Base-by-base conservation (phyloP, 2,329 filamentous ascomycete species). In the Diplodia corticola region DNA sequence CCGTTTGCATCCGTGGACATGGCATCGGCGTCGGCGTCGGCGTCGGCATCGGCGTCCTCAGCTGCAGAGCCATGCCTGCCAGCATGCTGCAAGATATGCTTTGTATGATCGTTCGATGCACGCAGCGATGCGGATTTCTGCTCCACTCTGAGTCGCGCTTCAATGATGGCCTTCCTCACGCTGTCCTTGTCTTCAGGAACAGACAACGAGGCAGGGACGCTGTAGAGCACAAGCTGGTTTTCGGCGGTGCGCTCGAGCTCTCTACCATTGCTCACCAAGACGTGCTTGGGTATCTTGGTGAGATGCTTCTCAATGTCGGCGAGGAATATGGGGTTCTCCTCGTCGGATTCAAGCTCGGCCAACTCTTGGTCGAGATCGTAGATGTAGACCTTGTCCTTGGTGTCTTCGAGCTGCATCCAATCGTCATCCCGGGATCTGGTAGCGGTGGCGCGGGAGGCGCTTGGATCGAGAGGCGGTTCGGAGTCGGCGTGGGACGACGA, bases 361-460 rank as follows among this genome's bases (percentile, higher is more conserved):
- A 98, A 85, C 79, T 98, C 94, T 71, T 90, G 90, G 75, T 96
- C 93, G 10, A 99, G 83, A 78, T 96, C 89, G 81, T 93, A 89
- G 71, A 99, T 93, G 83, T 95, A 97, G 68, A 97, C 88, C 74
- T 90, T 91, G 80, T 96, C 85, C 73, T 91, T 91, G 35, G 91
- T 89, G 78, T 97, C 89, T 79, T 98, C 93, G 68, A 98, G 76
- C 66, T 90, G 85, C 94, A 98, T 97, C 66, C 78, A 74, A 71
- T 92, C 89, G 69, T 86, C 80, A 22, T 64, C 49, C 44, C 44
- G 70, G 63, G 67, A 68, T 63, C 60, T 69, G 26, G 26, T 12
- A 7, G 50, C 64, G 69, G 72, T 54, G 63, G 72, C 20, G 66
- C 68, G 60, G 66, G 67, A 33, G n/a, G 50, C 33, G 64, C 68